These are phyloP conservation scores for Pelargonium cotyledonis DNA, from an alignment of 441 rosid species.

Conservation along the genomic window DNA sequence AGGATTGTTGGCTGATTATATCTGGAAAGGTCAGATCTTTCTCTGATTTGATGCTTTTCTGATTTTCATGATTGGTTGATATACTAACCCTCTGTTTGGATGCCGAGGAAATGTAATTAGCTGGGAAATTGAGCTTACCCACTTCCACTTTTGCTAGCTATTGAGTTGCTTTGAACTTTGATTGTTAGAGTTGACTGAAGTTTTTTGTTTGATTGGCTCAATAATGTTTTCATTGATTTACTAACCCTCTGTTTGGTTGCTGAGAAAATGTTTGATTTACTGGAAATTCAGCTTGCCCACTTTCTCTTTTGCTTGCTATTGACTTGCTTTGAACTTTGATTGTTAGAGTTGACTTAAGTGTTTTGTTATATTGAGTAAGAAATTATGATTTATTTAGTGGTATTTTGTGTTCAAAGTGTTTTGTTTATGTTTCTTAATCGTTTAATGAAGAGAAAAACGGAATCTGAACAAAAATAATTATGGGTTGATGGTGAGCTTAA, in stretches of 20 bases:
- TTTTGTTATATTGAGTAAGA: too few relatives aligned
- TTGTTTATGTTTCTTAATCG: too few relatives aligned
- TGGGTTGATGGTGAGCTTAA: too few relatives aligned
- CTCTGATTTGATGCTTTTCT: constrained; percentile 1
- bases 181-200: neutral
- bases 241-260: neutral
- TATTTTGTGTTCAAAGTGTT: too few relatives aligned
- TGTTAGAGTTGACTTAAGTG: neutral
- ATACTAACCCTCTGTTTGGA: neutral
- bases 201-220: neutral
- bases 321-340: neutral
- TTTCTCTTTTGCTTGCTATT: neutral
- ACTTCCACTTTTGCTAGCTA: neutral
- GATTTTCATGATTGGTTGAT: neutral
- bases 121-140: neutral
- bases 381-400: too few relatives aligned
- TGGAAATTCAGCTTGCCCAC: neutral
- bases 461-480: too few relatives aligned
- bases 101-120: neutral
- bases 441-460: too few relatives aligned
- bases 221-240: neutral
- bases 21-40: constrained; percentile 71
- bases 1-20: constrained; percentile 79
- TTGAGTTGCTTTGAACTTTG: neutral
- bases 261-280: neutral